Conservation (phyloP, 192 early-diverging fungal genomes). For the Cetraspora pellucida region DNA sequence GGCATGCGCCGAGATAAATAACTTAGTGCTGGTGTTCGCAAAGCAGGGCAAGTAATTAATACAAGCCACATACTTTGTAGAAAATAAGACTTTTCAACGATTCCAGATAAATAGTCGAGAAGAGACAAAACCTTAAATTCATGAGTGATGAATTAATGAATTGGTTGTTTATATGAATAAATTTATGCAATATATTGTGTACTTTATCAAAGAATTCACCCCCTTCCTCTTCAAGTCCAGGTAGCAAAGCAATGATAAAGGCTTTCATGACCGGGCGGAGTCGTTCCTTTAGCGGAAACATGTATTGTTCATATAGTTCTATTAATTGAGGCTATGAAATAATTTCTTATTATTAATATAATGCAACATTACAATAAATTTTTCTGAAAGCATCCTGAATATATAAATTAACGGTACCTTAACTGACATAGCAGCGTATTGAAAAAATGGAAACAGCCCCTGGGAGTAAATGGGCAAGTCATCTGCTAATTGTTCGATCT, state of each 20-base stretch:
- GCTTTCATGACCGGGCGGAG: constrained; percentile 79
- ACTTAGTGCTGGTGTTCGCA: constrained; percentile 73
- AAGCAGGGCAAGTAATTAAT: constrained; percentile 67
- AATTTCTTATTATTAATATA: not conserved
- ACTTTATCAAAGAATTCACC: constrained; percentile 83
- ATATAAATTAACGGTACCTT: constrained; percentile 56
- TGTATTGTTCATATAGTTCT: constrained; percentile 71
- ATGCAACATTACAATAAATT: not conserved
- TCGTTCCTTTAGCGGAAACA: constrained; percentile 69
- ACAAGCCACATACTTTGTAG: constrained; percentile 83
- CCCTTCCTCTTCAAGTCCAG: constrained; percentile 87
- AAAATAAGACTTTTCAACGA: constrained; percentile 78
- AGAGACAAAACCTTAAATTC: constrained; percentile 49
- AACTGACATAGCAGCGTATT: constrained; percentile 77
- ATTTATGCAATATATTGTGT: constrained; percentile 15
- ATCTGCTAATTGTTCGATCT: constrained; percentile 71
- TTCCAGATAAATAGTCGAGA: constrained; percentile 65
- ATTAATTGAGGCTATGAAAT: constrained; percentile 73
- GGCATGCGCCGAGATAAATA: constrained; percentile 78
- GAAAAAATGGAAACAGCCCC: constrained; percentile 90
- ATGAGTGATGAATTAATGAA: not conserved
- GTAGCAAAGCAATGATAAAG: constrained; percentile 78
- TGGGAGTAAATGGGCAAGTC: constrained; percentile 87
- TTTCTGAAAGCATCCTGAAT: not conserved
- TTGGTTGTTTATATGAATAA: not conserved